Conservation (phyloP, 225 moss, liverwort and hornwort genomes). For the Neckera pumila region DNA sequence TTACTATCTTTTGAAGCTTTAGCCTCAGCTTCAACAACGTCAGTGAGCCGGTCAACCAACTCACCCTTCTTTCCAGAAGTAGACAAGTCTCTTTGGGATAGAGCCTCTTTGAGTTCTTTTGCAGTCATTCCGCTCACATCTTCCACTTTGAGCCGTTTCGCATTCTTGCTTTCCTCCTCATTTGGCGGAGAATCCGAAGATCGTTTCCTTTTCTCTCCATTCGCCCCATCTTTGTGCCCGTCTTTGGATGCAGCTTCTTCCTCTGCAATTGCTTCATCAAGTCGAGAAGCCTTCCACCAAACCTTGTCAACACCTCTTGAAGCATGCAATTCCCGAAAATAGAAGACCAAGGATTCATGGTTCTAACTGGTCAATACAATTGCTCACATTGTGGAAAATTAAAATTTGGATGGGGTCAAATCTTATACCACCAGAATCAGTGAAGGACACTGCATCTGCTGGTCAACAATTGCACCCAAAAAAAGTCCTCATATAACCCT, state of each 20-base stretch:
- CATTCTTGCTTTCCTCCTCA: conserved; percentile 18
- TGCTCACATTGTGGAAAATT: background rate
- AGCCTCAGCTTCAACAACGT: conserved; percentile 16
- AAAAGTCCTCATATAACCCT: background rate
- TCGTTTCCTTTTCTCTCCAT: conserved; percentile 23
- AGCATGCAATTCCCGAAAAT: background rate
- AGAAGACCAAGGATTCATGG: background rate
- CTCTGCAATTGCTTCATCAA: conserved; percentile 64
- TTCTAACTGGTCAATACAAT: background rate
- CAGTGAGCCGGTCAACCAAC: conserved; percentile 19
- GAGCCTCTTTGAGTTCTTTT: conserved; percentile 50
- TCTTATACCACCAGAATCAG: background rate
- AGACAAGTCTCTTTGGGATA: conserved; percentile 33
- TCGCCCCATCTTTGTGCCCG: background rate
- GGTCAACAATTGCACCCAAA: background rate
- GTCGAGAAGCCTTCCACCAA: conserved; percentile 54
- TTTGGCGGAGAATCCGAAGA: background rate
- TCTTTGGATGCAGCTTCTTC: conserved; percentile 10
- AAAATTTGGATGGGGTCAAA: background rate
- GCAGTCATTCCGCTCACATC: conserved; percentile 40
- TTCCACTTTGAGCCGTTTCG: conserved; percentile 54
- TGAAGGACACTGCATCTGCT: background rate
- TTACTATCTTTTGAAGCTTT: background rate
- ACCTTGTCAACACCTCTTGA: conserved; percentile 1
- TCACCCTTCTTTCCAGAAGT: conserved; percentile 42